Base-by-base conservation (phyloP, 495 filamentous ascomycete species). In the Penicillium pancosmium region DNA sequence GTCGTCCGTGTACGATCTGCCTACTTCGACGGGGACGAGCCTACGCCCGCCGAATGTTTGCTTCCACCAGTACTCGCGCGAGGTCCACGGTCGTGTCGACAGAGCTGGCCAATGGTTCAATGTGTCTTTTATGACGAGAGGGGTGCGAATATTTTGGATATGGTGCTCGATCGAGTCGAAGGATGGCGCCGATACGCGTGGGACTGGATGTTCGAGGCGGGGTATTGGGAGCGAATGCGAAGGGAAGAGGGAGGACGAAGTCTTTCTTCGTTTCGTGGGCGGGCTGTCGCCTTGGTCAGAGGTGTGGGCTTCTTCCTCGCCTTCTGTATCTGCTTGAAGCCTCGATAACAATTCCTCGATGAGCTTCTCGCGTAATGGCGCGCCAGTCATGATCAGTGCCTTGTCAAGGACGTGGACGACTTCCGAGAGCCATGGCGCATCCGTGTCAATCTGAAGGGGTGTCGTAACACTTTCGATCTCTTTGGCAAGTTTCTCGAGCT, bases 11-110 rank as follows among this genome's bases (percentile, higher is more conserved):
- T 99, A 99, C 60, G 86, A 91, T 49, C 90, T 77, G 7, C 94
- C 94, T n/a, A 96, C 68, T 68, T 99, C 94, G 13, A 98, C 80
- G 0, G 94, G 94, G 1, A 98, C 87, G 2, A 96, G 82, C 41
- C 94, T 81, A 23, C 85, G 79, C 1, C 95, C 94, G 10, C 75
- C 79, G 43, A 97, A 83, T 0, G 94, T 98, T 46, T 80, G 84
- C 5, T 83, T 78, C 19, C 91, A 76, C 62, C 96, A 86, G 70
- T 97, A 97, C 3, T 81, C 76, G 0, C 87, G 86, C 4, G 80
- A 84, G 21, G 77, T 80, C 94, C 94, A 99, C 0, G 85, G 80
- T 10, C 81, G 77, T 0, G 78, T 77, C 15, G 80, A 81, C n/a
- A 88, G 63, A 1, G 93, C 93, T 0, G 92, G 93, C 94, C 94